phyloP scores from a whole-genome alignment of 352 stramenopile species.

The Pythium brachiatum region DNA sequence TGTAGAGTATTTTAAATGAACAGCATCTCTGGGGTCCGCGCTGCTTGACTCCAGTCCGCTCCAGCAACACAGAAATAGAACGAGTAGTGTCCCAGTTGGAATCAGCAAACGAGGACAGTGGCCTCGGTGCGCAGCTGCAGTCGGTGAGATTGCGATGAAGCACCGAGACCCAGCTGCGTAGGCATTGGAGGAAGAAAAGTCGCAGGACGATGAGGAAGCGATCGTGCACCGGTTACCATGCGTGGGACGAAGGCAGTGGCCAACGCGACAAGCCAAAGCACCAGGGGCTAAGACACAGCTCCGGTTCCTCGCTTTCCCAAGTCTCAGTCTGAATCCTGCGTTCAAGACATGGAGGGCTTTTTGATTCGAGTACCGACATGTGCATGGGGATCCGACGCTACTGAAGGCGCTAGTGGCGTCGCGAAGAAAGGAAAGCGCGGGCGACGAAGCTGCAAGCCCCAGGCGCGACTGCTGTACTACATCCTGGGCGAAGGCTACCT shows the following conservation, averaged over 20 bases:
- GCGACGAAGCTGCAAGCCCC: conserved; percentile 26
- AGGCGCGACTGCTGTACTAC: conserved; percentile 56
- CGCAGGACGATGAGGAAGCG: conserved; percentile 1
- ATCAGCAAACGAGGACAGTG: conserved; percentile 1
- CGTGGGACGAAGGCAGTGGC: not conserved
- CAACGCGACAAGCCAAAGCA: not conserved
- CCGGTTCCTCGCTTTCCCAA: too few species aligned
- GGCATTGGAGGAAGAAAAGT: not conserved
- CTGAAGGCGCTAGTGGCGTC: not conserved
- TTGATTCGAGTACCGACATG: conserved; percentile 56
- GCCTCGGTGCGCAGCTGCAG: not conserved
- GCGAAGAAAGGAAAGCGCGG: conserved; percentile 15
- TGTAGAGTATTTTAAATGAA: conserved; percentile 6
- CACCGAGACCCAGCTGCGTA: conserved; percentile 7
- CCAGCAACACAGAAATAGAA: not conserved
- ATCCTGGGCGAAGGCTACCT: conserved; percentile 61
- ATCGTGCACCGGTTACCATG: not conserved
- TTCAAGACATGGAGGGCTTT: conserved; percentile 61
- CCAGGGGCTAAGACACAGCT: not conserved
- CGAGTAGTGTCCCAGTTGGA: not conserved
- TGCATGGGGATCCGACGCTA: conserved; percentile 17
- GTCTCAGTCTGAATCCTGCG: not conserved
- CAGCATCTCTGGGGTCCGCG: not conserved
- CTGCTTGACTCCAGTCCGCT: not conserved
- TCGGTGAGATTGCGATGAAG: conserved; percentile 8